Base-by-base conservation (phyloP, 2,329 filamentous ascomycete genomes). In the Microascus cirrosus region DNA sequence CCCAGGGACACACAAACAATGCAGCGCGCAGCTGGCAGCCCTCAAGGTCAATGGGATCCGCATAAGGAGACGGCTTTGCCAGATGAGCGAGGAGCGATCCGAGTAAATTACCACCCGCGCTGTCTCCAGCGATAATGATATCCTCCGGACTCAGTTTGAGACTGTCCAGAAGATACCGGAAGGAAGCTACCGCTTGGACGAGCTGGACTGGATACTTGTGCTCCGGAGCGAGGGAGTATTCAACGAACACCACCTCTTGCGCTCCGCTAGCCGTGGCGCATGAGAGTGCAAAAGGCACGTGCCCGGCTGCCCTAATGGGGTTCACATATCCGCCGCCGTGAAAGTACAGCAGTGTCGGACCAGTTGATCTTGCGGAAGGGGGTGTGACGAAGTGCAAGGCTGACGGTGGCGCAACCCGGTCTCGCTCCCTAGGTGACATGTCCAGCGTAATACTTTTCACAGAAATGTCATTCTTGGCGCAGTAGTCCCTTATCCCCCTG, bases 251-350 rank as follows among this genome's bases (percentile, higher is more conserved):
- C 18, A 62, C 57, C 42, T 58, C 54, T 10, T 54, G 25, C 0
- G 63, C 63, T 1, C 45, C 34, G 48, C 59, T 59, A 2, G 61
- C 60, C 15, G 22, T 10, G 1, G 59, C 62, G 28, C 60, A 60
- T 8, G 24, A 18, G 15, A 62, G 53, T 11, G 62, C 64, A 2
- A 65, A 59, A 2, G 62, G 61, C 25, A 64, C 58, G 55, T 65
- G 64, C 0, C 60, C 62, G 2, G 7, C 15, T 1, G 51, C 48
- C 12, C 57, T 57, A 0, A 65, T 58, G 12, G 65, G 62, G 35
- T 63, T 60, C 18, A 62, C 60, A 48, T 62, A 66, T 22, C 63
- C 65, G 35, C 64, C 65, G 39, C 65, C 64, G 34, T 66, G 63
- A 25, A 63, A 56, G 52, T 66, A 66, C 1, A 64, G 18, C 4